A percentile compares a stretch with the other conserved stretches of the same genome.
phyloP scores from a whole-genome alignment of 106 monocot species.

The Posidonia australis region DNA sequence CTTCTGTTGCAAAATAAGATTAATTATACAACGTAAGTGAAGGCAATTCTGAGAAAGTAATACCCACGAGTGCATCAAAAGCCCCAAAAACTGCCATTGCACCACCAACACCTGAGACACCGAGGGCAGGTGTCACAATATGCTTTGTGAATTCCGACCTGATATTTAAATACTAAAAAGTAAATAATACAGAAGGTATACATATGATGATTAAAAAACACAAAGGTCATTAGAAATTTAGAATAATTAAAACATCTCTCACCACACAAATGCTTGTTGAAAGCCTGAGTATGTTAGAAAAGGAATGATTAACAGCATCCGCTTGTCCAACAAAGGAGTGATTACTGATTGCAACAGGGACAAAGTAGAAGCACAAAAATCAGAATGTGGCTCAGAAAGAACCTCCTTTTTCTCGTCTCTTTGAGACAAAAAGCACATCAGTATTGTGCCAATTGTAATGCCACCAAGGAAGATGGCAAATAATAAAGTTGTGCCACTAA shows the following conservation, averaged over 20 bases:
- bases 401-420: slow-evolving; percentile 46
- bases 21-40: too few species aligned
- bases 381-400: slow-evolving; percentile 23
- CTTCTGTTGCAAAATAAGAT: background rate
- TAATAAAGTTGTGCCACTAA: slow-evolving; percentile 51
- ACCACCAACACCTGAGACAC: slow-evolving; percentile 88
- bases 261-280: slow-evolving; percentile 93
- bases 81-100: slow-evolving; percentile 89
- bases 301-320: slow-evolving; percentile 70
- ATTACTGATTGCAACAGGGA: slow-evolving; percentile 45
- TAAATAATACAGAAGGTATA: slow-evolving; percentile 1
- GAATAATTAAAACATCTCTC: background rate
- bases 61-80: slow-evolving; percentile 74
- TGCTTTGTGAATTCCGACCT: slow-evolving; percentile 94
- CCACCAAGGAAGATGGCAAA: slow-evolving; percentile 69
- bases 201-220: background rate
- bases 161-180: background rate
- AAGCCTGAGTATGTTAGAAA: slow-evolving; percentile 82
- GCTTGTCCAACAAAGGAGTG: slow-evolving; percentile 50
- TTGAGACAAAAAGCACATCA: slow-evolving; percentile 76
- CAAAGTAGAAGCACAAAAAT: background rate
- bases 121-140: slow-evolving; percentile 71
- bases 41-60: background rate
- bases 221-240: background rate
- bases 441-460: slow-evolving; percentile 54